Percentiles rank a stretch among this genome's conserved stretches.
phyloP scores from a whole-genome alignment of 169 alveolate species.

The Neospora caninum region DNA sequence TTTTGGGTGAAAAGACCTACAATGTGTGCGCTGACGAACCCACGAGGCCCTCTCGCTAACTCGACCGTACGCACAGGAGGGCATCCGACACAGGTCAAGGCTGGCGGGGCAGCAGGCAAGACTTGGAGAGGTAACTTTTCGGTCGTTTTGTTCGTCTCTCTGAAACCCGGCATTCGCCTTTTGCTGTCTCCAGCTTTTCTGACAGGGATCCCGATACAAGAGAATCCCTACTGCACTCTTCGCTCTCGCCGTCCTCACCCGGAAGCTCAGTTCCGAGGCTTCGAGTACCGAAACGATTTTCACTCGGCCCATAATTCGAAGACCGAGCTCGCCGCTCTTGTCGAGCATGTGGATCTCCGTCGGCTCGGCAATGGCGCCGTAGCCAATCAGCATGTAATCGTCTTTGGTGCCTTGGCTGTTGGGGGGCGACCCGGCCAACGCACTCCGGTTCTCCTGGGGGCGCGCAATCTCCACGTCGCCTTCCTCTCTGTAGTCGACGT shows the following conservation, averaged over 20 bases:
- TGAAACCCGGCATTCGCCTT: too few relatives aligned
- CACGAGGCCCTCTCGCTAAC: too few relatives aligned
- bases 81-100: too few relatives aligned
- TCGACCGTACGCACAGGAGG: too few relatives aligned
- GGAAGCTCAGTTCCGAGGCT: constrained; percentile 23
- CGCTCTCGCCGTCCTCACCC: background rate
- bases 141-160: too few relatives aligned
- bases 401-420: background rate
- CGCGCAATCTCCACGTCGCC: constrained; percentile 16
- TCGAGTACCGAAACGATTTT: constrained; percentile 17
- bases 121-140: too few relatives aligned
- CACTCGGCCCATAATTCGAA: constrained; percentile 36
- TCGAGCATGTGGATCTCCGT: constrained; percentile 43
- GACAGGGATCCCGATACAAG: too few relatives aligned
- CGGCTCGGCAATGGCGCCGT: constrained; percentile 52
- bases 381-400: constrained; percentile 40
- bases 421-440: background rate
- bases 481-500: constrained; percentile 38
- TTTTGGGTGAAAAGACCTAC: too few relatives aligned
- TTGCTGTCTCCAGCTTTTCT: too few relatives aligned
- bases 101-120: too few relatives aligned
- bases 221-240: too few relatives aligned
- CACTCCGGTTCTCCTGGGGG: background rate
- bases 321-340: constrained; percentile 45
- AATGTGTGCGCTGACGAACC: background rate